Base-by-base conservation (phyloP, 495 filamentous ascomycete species). In the Hypoxylon lenormandii region DNA sequence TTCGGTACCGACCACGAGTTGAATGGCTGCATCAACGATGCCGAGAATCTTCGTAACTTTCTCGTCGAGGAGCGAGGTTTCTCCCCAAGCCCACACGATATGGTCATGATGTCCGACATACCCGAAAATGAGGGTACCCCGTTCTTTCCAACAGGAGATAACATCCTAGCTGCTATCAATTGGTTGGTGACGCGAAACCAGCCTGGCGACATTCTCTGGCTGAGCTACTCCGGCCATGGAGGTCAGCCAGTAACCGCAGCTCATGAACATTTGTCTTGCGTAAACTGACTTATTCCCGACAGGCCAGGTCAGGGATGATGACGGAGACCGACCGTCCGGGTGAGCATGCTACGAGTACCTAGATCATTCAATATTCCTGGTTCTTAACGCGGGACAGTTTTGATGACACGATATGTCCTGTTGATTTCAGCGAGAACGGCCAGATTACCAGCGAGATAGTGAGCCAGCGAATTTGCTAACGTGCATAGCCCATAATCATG, bases 221-320 rank as follows among this genome's bases (percentile, higher is more conserved):
- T 88, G 45, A 85, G 84, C 33, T 88, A 88, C 58, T 86, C 84
- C 12, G 86, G 86, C 8, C 86, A 88, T 63, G 86, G 86, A 70
- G 80, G 85, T 77, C 15, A 55, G 58, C 12, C 16, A 22, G 42
- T 28, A 18, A 15, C 16, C 13, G 6, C 30, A 33, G 6, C 10
- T 33, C 30, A 11, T 8, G 4, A 3, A 7, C 4, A 42, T 42
- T 42, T 42, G 30, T 33, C 30, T 16, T 42, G 5, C 37, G 50
- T 15, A 48, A 13, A 6, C 45, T 18, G 37, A 30, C 58, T 49
- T 23, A 63, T 38, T 0, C 19, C 30, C 26, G 12, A 1, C 22
- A 83, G 81, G 78, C 6, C 82, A 84, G 65, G 79, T 83, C 10
- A 77, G 70, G 42, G 79, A 83, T 57, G 70, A 76, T 1, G 75